Percentiles rank a stretch among this genome's conserved stretches.
These are phyloP conservation scores for Solanum verrucosum DNA, from an alignment of 257 asterid genomes.

Conservation along the genomic window DNA sequence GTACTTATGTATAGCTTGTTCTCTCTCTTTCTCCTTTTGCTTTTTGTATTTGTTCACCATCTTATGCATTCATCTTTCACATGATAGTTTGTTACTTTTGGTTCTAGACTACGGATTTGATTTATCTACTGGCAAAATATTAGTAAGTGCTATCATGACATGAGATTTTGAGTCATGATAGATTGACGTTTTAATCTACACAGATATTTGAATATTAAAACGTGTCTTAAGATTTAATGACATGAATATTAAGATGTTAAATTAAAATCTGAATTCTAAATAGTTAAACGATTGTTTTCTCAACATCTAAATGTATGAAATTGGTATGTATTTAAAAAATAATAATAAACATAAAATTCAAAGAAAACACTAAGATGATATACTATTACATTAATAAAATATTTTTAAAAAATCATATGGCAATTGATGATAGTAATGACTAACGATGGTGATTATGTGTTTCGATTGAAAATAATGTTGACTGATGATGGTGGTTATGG, in stretches of 20 bases:
- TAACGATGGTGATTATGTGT: no score
- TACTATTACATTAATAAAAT: no score
- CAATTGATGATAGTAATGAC: neutral
- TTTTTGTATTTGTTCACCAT: neutral
- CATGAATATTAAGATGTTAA: neutral
- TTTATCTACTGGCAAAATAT: rapidly evolving
- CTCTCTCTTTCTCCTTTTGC: neutral
- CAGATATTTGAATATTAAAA: neutral
- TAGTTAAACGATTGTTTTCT: neutral
- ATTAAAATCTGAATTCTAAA: neutral
- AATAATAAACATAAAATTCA: no score
- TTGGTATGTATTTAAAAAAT: no score
- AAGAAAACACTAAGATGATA: no score
- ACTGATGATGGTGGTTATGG: no score
- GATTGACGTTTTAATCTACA: neutral
- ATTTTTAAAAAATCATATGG: no score
- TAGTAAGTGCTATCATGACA: neutral
- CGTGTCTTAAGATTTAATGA: neutral
- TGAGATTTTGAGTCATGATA: neutral
- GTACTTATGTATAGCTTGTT: neutral
- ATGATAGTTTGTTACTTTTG: neutral
- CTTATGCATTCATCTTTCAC: neutral
- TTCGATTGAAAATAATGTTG: no score
- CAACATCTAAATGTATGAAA: neutral
- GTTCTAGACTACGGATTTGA: rapidly evolving